Evolutionary conservation across 805 yeast species (phyloP), one percentile per base, ranked within the genome.

Genomic region (Yamadazyma kitorensis): DNA sequence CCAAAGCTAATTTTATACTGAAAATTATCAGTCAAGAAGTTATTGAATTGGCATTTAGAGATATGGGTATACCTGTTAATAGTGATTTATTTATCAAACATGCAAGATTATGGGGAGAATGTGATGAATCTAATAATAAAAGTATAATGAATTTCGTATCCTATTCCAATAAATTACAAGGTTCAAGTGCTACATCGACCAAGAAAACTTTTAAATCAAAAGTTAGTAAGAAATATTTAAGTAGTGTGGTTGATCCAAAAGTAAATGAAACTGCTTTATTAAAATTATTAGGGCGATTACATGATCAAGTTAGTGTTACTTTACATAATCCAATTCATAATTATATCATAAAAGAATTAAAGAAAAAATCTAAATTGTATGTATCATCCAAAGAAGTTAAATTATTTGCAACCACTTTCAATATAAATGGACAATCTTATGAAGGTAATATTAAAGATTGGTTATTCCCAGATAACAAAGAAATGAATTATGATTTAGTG

Each of bases 401-500:
- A 5, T 54, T 76, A 4, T 76, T 59, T 54, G 59, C 77, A 0
- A 67, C 74, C 5, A 74, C 82, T 0, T 76, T 72, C 49, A 76
- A 76, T 43, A 78, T 76, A 21, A 76, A 76, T 53, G 81, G 78
- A 0, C 57, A 61, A n/a, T 44, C 58, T 22, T 59, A 52, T 35
- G 68, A 68, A 9, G 75, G 68, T 1, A 65, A 63, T 41, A 51
- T 76, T 6, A 47, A 49, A 5, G 48, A 54, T 5, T 72, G 78
- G 70, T 27, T 76, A 3, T 75, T 66, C 39, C 80, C 81, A 0
- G 35, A 29, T 18, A 30, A 16, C 48, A 54, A 9, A 48, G 57
- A 27, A 3, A 4, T 55, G 55, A n/a, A 50, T 52, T 76, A 84
- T 23, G 96, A 91, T 49, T 55, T 89, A 2, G 79, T 86, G 14